Conservation (phyloP, 257 asterid species). For the Oldenlandia corymbosa region DNA sequence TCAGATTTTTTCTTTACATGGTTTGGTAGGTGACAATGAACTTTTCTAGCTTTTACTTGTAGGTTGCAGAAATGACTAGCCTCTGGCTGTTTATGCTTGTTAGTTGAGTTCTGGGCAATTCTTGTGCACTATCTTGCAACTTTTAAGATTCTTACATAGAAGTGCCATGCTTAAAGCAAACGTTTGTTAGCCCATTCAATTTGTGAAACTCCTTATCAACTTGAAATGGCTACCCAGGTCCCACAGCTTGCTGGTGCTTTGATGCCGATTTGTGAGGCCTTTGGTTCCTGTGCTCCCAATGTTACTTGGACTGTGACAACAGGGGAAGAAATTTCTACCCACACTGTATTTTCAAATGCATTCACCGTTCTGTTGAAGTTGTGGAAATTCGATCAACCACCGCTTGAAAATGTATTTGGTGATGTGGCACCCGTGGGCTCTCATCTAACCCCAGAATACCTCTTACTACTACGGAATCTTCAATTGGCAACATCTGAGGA, state of each 20-base stretch:
- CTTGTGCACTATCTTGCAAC: background rate
- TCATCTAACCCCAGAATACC: conserved; percentile 76
- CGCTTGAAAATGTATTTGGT: conserved; percentile 62
- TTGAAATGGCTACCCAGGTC: conserved; percentile 42
- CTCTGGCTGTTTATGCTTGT: background rate
- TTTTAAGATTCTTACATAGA: no score
- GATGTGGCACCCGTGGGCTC: conserved; percentile 69
- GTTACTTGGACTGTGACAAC: conserved; percentile 68
- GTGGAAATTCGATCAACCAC: conserved; percentile 96
- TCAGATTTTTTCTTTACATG: conserved; percentile 87
- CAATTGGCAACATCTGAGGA: conserved; percentile 52
- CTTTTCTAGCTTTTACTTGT: background rate
- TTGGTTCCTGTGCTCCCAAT: conserved; percentile 85
- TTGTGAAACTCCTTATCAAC: conserved; percentile 9
- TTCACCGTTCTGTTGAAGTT: conserved; percentile 78
- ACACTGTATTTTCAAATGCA: conserved; percentile 87
- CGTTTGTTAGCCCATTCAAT: background rate
- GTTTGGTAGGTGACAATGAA: conserved; percentile 75
- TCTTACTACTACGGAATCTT: conserved; percentile 66
- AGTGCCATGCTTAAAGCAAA: background rate
- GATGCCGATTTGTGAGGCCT: conserved; percentile 94
- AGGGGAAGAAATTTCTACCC: conserved; percentile 76
- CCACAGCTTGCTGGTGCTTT: conserved; percentile 96
- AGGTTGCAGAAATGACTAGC: background rate
- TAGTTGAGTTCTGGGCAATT: background rate